phyloP scores from a whole-genome alignment of 805 yeast species.

The Wickerhamiella cacticola region DNA sequence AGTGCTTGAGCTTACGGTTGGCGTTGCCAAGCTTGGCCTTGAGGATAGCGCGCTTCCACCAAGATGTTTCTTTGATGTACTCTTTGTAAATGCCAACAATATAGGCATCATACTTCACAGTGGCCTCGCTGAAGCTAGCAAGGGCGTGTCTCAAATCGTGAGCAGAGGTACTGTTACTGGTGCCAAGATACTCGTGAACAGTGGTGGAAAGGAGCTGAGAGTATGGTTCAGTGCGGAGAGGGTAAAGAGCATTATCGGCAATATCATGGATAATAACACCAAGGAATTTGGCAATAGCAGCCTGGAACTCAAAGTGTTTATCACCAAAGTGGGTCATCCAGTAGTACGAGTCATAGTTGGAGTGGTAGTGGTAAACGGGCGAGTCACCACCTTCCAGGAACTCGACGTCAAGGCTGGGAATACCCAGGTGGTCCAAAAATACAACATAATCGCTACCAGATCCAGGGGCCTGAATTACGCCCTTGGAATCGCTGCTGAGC shows the following conservation, averaged over 20 bases:
- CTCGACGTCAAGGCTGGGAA: conserved; percentile 42
- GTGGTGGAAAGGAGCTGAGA: conserved; percentile 32
- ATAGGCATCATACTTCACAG: conserved; percentile 39
- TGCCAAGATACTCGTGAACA: conserved; percentile 29
- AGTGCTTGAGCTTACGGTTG: conserved; percentile 33
- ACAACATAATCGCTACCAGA: conserved; percentile 56
- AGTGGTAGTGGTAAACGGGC: conserved; percentile 63
- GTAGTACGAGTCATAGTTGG: conserved; percentile 56
- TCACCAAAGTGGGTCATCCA: conserved; percentile 60
- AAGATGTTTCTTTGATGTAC: conserved; percentile 56
- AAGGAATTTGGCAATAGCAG: conserved; percentile 41
- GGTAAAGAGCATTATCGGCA: conserved; percentile 38
- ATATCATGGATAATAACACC: conserved; percentile 41
- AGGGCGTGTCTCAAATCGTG: conserved; percentile 18
- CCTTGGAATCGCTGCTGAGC: conserved; percentile 21
- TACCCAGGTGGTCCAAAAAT: conserved; percentile 34
- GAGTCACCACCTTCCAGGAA: conserved; percentile 37
- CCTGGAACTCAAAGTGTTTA: conserved; percentile 49
- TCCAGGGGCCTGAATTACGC: conserved; percentile 41
- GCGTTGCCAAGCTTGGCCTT: conserved; percentile 23
- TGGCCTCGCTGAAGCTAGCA: conserved; percentile 22
- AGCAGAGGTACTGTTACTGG: conserved; percentile 1
- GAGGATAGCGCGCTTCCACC: conserved; percentile 33
- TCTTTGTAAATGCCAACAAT: conserved; percentile 38
- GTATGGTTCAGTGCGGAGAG: conserved; percentile 34